These are phyloP conservation scores for Jackrogersella multiformis DNA, from an alignment of 495 filamentous ascomycete genomes.

Conservation along the genomic window DNA sequence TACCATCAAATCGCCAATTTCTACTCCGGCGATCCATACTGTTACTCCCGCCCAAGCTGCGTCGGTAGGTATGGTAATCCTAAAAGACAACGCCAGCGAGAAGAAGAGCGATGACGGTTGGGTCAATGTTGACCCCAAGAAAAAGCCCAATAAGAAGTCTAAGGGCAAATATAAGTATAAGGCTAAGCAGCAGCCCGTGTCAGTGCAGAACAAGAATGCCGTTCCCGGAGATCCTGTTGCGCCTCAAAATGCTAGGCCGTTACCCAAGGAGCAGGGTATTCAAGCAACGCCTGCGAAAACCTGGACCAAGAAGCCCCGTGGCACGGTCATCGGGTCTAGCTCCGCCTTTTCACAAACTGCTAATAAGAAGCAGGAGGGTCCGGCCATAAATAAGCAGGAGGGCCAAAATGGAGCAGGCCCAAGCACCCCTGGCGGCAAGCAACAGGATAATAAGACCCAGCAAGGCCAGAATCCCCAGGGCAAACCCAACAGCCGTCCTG, in stretches of 20 bases:
- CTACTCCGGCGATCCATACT: no score
- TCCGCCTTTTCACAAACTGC: constrained; percentile 5
- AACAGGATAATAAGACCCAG: background rate
- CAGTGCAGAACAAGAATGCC: no score
- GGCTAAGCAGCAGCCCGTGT: no score
- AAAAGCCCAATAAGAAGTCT: background rate
- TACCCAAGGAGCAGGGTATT: no score
- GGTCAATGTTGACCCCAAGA: constrained; percentile 1
- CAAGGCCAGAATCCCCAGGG: no score
- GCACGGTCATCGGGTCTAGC: constrained; percentile 18
- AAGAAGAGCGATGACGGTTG: background rate
- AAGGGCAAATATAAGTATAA: background rate
- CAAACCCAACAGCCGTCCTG: no score
- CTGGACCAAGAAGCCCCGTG: background rate
- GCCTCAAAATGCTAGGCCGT: no score
- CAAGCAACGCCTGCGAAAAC: no score
- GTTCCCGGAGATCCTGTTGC: no score
- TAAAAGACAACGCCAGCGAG: background rate
- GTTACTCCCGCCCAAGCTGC: no score
- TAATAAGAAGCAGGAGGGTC: background rate
- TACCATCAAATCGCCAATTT: no score
- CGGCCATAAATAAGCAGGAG: background rate
- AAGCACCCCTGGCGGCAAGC: background rate
- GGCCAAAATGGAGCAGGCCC: background rate
- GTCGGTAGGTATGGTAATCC: no score